Conservation (phyloP, 2,329 filamentous ascomycete species). For the Fusarium longipes region DNA sequence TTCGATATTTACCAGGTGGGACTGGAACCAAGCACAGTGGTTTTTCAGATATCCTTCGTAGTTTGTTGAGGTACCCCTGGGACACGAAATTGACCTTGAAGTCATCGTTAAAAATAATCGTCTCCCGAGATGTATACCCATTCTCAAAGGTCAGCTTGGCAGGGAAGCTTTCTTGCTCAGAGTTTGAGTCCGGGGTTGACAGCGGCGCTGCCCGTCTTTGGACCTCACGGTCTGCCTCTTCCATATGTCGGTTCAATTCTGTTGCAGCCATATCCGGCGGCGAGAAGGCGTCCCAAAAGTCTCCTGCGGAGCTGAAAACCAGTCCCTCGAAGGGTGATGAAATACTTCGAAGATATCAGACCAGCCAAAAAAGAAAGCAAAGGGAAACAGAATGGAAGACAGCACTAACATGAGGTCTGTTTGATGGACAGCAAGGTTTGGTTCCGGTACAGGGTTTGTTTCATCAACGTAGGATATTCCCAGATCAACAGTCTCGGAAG, state of each 20-base stretch:
- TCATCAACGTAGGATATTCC: background rate
- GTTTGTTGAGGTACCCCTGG: background rate
- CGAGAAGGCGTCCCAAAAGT: background rate
- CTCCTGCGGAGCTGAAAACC: background rate
- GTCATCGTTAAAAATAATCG: background rate
- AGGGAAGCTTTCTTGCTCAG: background rate
- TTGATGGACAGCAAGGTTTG: background rate
- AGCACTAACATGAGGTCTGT: background rate
- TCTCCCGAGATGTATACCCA: background rate
- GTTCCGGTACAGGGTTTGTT: too few species aligned
- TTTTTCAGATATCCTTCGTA: background rate
- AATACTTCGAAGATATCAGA: background rate
- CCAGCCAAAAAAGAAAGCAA: too few species aligned
- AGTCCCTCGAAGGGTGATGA: background rate
- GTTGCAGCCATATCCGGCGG: background rate
- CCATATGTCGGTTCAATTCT: background rate
- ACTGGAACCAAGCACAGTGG: background rate
- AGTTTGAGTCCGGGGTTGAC: background rate
- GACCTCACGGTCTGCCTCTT: background rate
- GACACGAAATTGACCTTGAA: background rate
- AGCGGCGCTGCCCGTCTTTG: background rate
- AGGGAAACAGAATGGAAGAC: rapidly evolving
- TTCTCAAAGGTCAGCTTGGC: background rate
- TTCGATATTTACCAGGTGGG: background rate
- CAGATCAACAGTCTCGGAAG: background rate